Conservation (phyloP, 176 grass and related monocot species). For the Juncus inflexus region DNA sequence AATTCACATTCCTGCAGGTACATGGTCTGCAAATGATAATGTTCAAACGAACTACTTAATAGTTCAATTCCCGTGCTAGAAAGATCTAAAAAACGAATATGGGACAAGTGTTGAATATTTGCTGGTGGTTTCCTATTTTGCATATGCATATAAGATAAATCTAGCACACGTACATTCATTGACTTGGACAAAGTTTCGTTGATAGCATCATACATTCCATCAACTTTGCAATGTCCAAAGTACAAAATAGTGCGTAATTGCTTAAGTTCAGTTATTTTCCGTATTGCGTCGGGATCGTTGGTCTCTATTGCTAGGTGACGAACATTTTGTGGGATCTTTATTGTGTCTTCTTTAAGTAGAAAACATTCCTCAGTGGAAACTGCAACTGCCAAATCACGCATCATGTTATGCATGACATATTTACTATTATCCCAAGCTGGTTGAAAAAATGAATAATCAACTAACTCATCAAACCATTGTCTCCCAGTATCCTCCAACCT, state of each 20-base stretch:
- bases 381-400: conserved; percentile 43
- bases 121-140: conserved; percentile 26
- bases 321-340: conserved; percentile 25
- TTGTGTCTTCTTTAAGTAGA: conserved; percentile 19
- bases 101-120: conserved; percentile 31
- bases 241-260: conserved; percentile 40
- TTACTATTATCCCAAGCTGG: conserved; percentile 1
- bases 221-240: conserved; percentile 18
- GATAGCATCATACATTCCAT: conserved; percentile 20
- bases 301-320: conserved; percentile 45
- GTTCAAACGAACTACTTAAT: conserved; percentile 29
- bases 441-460: conserved; percentile 49
- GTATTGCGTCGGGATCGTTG: conserved; percentile 19
- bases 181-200: conserved; percentile 28
- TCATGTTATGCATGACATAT: conserved; percentile 45
- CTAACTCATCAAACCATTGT: conserved; percentile 41
- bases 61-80: conserved; percentile 34
- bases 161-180: conserved; percentile 35
- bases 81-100: conserved; percentile 50
- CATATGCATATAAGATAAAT: conserved; percentile 43
- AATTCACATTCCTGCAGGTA: conserved; percentile 27
- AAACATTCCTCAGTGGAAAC: conserved; percentile 49
- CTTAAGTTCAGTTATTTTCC: conserved; percentile 16
- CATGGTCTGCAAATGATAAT: conserved; percentile 53
- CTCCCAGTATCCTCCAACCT: conserved; percentile 42